Conservation (phyloP, 2,329 filamentous ascomycete genomes). For the Lithohypha guttulata region DNA sequence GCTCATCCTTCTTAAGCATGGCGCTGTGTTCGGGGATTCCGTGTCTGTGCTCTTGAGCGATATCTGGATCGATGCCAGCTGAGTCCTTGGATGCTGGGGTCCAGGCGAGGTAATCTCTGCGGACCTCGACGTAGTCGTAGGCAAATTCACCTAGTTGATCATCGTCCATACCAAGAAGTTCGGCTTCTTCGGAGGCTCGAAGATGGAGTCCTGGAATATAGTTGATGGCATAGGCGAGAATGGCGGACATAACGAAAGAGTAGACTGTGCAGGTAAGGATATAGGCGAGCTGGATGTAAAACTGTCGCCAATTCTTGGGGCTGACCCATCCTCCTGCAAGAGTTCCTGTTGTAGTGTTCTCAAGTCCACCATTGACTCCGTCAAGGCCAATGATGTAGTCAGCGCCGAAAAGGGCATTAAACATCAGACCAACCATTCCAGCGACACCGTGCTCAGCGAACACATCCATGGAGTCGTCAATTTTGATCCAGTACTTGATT, state of each 20-base stretch:
- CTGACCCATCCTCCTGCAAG: constrained; percentile 57
- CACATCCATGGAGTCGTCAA: constrained; percentile 82
- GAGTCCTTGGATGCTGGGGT: constrained; percentile 36
- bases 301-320: constrained; percentile 57
- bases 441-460: constrained; percentile 83
- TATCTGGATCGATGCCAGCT: constrained; percentile 33
- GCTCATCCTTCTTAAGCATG: constrained; percentile 40
- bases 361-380: constrained; percentile 45
- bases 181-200: constrained; percentile 55
- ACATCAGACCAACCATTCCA: constrained; percentile 67
- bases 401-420: constrained; percentile 67
- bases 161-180: constrained; percentile 53
- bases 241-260: constrained; percentile 55
- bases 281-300: constrained; percentile 62
- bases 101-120: constrained; percentile 41
- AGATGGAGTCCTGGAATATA: constrained; percentile 59
- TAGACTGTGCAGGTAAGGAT: constrained; percentile 54
- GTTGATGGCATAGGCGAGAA: constrained; percentile 62
- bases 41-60: constrained; percentile 50
- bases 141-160: constrained; percentile 43
- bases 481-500: constrained; percentile 63
- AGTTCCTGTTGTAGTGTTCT: constrained; percentile 29
- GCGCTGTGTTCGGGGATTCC: constrained; percentile 50
- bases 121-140: constrained; percentile 43
- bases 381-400: constrained; percentile 65